A percentile compares a stretch with the other conserved stretches of the same genome.
These are phyloP conservation scores for Xylariales sp. DNA, from an alignment of 2,329 filamentous ascomycete species.

Conservation along the genomic window DNA sequence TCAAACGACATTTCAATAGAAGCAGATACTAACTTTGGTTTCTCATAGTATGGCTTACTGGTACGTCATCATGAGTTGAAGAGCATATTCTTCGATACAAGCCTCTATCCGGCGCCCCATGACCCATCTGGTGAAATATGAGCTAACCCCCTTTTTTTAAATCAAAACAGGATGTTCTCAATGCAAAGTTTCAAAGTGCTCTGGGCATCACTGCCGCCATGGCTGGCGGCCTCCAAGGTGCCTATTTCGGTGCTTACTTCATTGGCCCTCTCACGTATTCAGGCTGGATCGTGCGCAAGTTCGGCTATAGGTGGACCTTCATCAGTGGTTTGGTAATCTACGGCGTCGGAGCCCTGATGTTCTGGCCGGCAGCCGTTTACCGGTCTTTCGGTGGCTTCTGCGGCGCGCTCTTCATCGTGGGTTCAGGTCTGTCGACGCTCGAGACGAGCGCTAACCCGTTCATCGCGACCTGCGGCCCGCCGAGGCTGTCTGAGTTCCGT, in stretches of 20 bases:
- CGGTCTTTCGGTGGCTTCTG: slow-evolving; percentile 6
- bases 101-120: too few relatives aligned
- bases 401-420: slow-evolving; percentile 6
- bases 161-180: slow-evolving; percentile 7
- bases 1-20: too few relatives aligned
- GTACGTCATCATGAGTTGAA: too few relatives aligned
- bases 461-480: slow-evolving; percentile 6
- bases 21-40: too few relatives aligned
- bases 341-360: slow-evolving; percentile 5
- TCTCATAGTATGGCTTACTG: too few relatives aligned
- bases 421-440: slow-evolving; percentile 6
- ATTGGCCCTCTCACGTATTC: slow-evolving; percentile 32
- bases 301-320: slow-evolving; percentile 64
- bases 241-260: slow-evolving; percentile 46
- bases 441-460: slow-evolving; percentile 7
- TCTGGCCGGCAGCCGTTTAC: slow-evolving; percentile 6
- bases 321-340: slow-evolving; percentile 41
- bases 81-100: too few relatives aligned
- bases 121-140: too few relatives aligned
- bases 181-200: slow-evolving; percentile 27
- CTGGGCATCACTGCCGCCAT: slow-evolving; percentile 38
- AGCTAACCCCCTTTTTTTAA: too few relatives aligned
- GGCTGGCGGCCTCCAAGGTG: slow-evolving; percentile 43
- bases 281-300: slow-evolving; percentile 55
- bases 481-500: slow-evolving; percentile 7